A percentile compares a stretch with the other conserved stretches of the same genome.
These are phyloP conservation scores for Diplodia sapinea DNA, from an alignment of 2,329 filamentous ascomycete species.

Conservation along the genomic window DNA sequence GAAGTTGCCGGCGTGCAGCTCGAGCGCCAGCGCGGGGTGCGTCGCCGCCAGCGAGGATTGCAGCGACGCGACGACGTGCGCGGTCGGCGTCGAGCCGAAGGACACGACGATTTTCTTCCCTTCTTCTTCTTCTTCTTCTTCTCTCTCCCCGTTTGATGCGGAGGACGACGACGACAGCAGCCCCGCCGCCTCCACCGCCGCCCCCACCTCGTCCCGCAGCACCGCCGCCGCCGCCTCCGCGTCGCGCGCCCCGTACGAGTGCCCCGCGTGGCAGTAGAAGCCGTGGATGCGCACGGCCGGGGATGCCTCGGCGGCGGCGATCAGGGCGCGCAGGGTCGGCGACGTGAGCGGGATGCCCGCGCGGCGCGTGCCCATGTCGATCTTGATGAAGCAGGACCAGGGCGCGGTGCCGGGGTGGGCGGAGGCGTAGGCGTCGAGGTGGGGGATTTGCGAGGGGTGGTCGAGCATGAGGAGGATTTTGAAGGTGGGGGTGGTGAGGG, in stretches of 20 bases:
- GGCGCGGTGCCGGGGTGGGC: background rate
- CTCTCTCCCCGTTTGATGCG: too few species aligned
- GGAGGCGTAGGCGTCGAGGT: constrained; percentile 14
- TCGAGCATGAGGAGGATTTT: constrained; percentile 31
- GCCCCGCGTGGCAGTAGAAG: constrained; percentile 31
- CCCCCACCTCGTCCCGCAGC: constrained; percentile 22
- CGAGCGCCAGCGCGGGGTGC: background rate
- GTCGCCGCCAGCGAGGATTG: background rate
- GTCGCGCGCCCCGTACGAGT: constrained; percentile 20
- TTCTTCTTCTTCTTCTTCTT: too few species aligned
- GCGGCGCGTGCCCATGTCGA: constrained; percentile 30
- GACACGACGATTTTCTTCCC: background rate
- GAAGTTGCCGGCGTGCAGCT: constrained; percentile 31
- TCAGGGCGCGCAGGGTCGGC: constrained; percentile 12
- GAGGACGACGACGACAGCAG: too few species aligned
- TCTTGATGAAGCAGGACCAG: constrained; percentile 30
- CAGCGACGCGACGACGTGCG: constrained; percentile 30
- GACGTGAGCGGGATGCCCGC: constrained; percentile 25
- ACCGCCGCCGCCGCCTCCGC: constrained; percentile 1
- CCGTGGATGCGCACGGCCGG: constrained; percentile 26
- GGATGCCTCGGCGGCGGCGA: constrained; percentile 9
- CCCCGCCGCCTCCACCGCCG: background rate
- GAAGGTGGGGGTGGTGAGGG: constrained; percentile 12
- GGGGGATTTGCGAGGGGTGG: constrained; percentile 27
- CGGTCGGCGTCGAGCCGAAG: constrained; percentile 29